Evolutionary conservation across 2,329 filamentous ascomycete species (phyloP), one percentile per base, ranked within the genome.

Genomic region (Teratosphaeria viscida): DNA sequence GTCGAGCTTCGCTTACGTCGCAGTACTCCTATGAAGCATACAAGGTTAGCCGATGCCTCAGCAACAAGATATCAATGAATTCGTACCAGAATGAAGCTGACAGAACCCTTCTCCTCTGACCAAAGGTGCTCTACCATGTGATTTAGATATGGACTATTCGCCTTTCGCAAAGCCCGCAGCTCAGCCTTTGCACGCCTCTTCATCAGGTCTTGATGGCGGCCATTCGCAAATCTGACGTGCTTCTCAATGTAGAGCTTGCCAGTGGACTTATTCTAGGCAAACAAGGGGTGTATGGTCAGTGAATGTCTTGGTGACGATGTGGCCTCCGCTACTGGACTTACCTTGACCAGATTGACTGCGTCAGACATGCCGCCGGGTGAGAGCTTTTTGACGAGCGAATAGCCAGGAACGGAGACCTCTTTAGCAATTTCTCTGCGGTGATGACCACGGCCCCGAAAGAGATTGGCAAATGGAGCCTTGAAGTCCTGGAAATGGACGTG

Each of bases 241-340:
- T 65, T 65, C 54, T 63, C 54, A 39, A 64, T 52, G 54, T 54
- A 64, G 5, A 60, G 56, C 49, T 62, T 60, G 56, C 57, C 54
- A 39, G 5, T 32, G 29, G 29, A 32, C 29, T 32, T 32, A 7
- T 32, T 32, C 29, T 32, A 5, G 29, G 29, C 29, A 4, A 5
- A 5, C 29, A 32, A 32, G 5, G 5, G 11, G 16, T 43, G 16
- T 12, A 43, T 4, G 12, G 37, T 43, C 37, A 43, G 37, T 43
- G 12, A 43, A n/a, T 43, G 37, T 43, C n/a, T 43, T 12, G 16
- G 5, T 14, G 37, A 12, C 29, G 11, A 43, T 4, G 11, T 32
- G 29, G 29, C 29, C 3, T 32, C 3, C 29, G 34, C 61, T 60
- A 54, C 58, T 53, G 23, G 26, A 26, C 11, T 59, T 19, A 32